Base-by-base conservation (phyloP, 31 red algal genomes). In the Odonthalia washingtoniensis region DNA sequence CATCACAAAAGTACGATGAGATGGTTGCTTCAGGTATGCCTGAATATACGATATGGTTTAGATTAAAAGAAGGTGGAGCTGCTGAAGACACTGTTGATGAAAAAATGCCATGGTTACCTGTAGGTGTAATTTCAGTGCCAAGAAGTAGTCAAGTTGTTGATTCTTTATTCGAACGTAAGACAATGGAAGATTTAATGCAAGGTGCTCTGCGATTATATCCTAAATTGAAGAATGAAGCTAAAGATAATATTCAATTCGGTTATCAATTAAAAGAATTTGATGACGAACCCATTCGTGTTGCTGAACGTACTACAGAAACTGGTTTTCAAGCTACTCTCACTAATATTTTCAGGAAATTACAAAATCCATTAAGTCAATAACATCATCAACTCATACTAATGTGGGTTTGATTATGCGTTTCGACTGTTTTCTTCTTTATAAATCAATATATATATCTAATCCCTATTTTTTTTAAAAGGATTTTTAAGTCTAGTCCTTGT, bases 21-120 rank as follows among this genome's bases (percentile, higher is more conserved):
- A 96, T 96, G 94, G 80, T 78, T 44, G 73, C 65, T 26, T 63
- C 89, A 28, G 89, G 89, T 34, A 86, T 92, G 85, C 94, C 94
- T 2, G 94, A 96, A 72, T 96, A 96, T 83, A 90, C 85, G 16
- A 75, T 96, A 2, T 96, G 94, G 94, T 72, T 96, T 77, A 78
- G 94, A 36, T 72, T 87, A 30, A 82, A 90, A 80, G 57, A 89
- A 27, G 77, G 46, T 32, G 60, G 61, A 26, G 82, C 45, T 1
- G 37, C 64, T 16, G 92, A 89, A 39, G 77, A 78, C 21, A 32
- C 72, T n/a, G n/a, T n/a, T n/a, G 43, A 35, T 26, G 91, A 94
- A 36, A 40, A 81, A 41, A 86, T 87, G 66, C 85, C 90, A 1
- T 96, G 94, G 94, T 86, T 90, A n/a, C 94, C 94, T 3, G 90